A percentile compares a stretch with the other conserved stretches of the same genome.
phyloP scores from a whole-genome alignment of 2,329 filamentous ascomycete genomes.

The Epichloe sibirici region DNA sequence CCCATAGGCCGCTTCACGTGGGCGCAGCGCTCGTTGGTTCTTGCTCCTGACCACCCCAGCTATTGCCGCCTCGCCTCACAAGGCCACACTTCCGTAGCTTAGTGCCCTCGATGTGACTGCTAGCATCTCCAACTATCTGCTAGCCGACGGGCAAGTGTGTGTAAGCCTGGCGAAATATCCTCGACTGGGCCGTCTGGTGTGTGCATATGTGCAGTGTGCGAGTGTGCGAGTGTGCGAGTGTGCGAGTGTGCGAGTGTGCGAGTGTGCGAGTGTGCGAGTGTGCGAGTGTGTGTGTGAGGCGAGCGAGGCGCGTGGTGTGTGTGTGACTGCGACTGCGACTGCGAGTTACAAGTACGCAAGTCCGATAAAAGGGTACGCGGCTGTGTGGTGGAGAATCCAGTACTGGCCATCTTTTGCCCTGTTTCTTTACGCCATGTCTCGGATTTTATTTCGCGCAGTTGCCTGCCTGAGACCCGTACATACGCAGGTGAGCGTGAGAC shows the following conservation, averaged over 20 bases:
- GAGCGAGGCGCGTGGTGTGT: neutral
- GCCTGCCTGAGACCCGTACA: neutral
- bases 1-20: conserved; percentile 6
- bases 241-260: neutral
- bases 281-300: neutral
- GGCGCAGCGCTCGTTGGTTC: neutral
- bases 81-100: neutral
- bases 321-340: neutral
- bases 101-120: conserved; percentile 2
- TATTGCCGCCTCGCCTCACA: neutral
- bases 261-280: neutral
- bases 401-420: neutral
- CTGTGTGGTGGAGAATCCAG: neutral
- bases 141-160: no score
- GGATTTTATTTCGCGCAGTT: neutral
- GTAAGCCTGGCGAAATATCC: neutral
- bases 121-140: neutral
- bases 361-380: neutral
- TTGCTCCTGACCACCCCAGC: conserved; percentile 4
- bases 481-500: neutral
- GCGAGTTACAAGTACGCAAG: neutral
- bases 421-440: neutral
- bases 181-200: neutral
- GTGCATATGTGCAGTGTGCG: neutral
- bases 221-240: neutral